Evolutionary conservation across 2,329 filamentous ascomycete genomes (phyloP), one percentile per base, ranked within the genome.

Genomic region (Byssochlamys sp.): DNA sequence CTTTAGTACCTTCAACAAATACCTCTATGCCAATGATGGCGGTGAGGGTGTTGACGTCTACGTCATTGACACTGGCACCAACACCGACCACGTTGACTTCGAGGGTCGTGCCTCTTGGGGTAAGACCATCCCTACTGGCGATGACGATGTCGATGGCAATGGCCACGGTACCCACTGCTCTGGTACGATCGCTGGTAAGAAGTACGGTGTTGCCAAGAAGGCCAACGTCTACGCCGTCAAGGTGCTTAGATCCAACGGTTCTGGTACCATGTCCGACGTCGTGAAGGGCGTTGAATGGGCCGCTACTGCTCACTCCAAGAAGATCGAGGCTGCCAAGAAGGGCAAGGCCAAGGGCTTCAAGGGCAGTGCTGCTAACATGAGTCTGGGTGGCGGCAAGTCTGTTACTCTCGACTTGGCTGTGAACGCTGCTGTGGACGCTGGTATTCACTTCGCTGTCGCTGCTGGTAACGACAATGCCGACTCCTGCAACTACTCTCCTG

Each of bases 151-250:
- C 66, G 94, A 99, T 78, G 94, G 94, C 75, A 99, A 99, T 69
- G 94, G 94, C 61, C 94, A 99, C 81, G 94, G 94, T 69, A 99
- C 94, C 70, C 94, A 99, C 83, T 99, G 94, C 86, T 97, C 94
- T 63, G 94, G 94, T 68, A 99, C 95, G 62, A 87, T 99, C 69
- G 94, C 89, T 64, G 94, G 95, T 73, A 95, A 94, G 85, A 96
- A 96, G 82, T 99, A 96, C 73, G 94, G 94, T 84, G 94, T 99
- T 63, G 92, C 94, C 74, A 99, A 99, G 87, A 96, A 97, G 85
- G 94, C 95, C 72, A 86, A 90, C 67, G 81, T 99, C 75, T 91
- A 95, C 71, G 94, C 94, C 64, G 91, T 99, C 81, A 99, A 99
- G 87, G 94, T 99, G 48, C 88, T 99, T 67, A 86, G 88, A 73